Conservation (phyloP, 495 filamentous ascomycete genomes). For the Oidiodendron maius region DNA sequence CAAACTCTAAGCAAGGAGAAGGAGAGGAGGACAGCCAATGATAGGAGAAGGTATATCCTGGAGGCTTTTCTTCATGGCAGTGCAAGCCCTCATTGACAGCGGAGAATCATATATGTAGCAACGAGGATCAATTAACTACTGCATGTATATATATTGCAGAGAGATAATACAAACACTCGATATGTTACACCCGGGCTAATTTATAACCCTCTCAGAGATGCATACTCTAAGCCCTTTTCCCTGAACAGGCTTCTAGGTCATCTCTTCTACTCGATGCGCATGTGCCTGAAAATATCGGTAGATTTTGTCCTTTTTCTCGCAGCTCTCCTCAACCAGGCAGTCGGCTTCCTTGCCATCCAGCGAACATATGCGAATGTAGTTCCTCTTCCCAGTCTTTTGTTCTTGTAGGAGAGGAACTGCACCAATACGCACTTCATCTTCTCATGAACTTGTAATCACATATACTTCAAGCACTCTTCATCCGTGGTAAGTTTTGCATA, state of each 20-base stretch:
- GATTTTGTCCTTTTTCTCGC: not conserved
- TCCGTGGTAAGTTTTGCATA: not conserved
- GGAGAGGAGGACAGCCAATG: conserved; percentile 19
- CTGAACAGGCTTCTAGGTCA: too few species aligned
- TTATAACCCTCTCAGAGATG: too few species aligned
- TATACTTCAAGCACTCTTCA: not conserved
- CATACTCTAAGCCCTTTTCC: too few species aligned
- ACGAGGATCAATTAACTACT: too few species aligned
- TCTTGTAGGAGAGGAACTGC: not conserved
- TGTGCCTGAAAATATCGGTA: not conserved
- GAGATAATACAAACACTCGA: too few species aligned
- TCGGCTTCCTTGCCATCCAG: not conserved
- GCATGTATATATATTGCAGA: too few species aligned
- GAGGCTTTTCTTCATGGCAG: conserved; percentile 28
- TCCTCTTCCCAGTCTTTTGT: not conserved
- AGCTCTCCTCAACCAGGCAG: not conserved
- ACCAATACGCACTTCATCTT: not conserved
- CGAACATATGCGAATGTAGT: not conserved
- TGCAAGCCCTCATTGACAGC: too few species aligned
- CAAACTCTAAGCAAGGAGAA: conserved; percentile 29
- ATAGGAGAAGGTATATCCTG: conserved; percentile 36
- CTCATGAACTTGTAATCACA: not conserved
- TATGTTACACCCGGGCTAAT: too few species aligned
- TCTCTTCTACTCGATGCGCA: not conserved
- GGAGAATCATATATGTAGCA: too few species aligned